Conservation (phyloP, 2,329 filamentous ascomycete species). For the Pyrenochaeta sp. region DNA sequence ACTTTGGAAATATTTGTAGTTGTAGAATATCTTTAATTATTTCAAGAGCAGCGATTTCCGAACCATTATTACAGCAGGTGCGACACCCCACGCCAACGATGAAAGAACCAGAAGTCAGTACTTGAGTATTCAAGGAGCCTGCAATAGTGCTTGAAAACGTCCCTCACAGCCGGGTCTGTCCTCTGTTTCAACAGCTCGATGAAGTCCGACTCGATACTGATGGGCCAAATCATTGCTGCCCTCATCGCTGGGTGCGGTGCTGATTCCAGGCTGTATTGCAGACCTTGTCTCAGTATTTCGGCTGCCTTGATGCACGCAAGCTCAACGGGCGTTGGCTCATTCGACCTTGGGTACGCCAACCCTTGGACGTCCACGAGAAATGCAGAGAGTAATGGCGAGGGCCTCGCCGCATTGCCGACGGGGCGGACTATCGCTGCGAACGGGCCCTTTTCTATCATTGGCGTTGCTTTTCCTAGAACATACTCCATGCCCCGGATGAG, state of each 20-base stretch:
- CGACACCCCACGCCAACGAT: constrained; percentile 30
- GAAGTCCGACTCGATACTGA: constrained; percentile 23
- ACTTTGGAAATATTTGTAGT: no score
- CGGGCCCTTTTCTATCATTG: constrained; percentile 29
- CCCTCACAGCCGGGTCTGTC: constrained; percentile 15
- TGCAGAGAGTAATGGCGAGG: constrained; percentile 26
- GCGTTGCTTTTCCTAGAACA: constrained; percentile 23
- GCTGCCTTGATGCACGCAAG: constrained; percentile 12
- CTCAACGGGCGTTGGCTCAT: constrained; percentile 13
- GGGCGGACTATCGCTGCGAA: constrained; percentile 28
- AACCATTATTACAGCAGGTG: constrained; percentile 15
- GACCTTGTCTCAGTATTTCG: constrained; percentile 20
- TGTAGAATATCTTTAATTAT: no score
- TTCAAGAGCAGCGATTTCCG: no score
- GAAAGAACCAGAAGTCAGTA: constrained; percentile 33
- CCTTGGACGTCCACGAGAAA: constrained; percentile 30
- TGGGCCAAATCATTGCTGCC: constrained; percentile 32
- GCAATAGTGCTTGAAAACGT: constrained; percentile 28
- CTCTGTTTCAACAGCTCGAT: constrained; percentile 22
- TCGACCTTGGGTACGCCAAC: constrained; percentile 9
- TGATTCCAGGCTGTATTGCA: constrained; percentile 28
- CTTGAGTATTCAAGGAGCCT: constrained; percentile 28
- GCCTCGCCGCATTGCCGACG: constrained; percentile 14
- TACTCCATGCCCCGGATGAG: constrained; percentile 37
- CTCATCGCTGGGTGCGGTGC: constrained; percentile 28